Evolutionary conservation across 306 rosid species (phyloP).

Genomic region (Corylus heterophylla): DNA sequence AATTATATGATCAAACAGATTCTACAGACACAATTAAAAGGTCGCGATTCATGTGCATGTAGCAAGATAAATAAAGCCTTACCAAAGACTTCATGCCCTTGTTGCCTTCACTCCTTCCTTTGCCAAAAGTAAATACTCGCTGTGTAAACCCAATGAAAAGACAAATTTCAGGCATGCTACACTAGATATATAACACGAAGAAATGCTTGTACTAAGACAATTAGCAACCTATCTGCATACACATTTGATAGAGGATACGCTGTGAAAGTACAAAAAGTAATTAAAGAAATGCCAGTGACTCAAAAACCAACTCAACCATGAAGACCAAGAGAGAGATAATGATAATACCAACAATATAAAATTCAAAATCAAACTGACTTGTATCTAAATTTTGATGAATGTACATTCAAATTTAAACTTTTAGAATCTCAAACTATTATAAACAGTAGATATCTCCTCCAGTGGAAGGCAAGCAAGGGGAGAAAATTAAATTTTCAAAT

Average conservation of each 20-base stretch:
- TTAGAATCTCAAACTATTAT: no score
- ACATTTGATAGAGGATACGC: neutral
- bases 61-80: slow-evolving; percentile 37
- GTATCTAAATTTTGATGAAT: no score
- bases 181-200: neutral
- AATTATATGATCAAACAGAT: neutral
- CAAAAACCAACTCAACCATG: neutral
- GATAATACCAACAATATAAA: no score
- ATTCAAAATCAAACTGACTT: no score
- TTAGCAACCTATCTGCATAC: neutral
- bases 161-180: slow-evolving; percentile 18
- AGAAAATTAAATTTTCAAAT: no score
- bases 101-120: slow-evolving; percentile 91
- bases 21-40: neutral
- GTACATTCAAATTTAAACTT: no score
- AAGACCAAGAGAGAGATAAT: no score
- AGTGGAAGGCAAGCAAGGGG: no score
- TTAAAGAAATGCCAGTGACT: neutral
- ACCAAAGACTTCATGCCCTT: slow-evolving; percentile 93
- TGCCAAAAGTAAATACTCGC: slow-evolving; percentile 90
- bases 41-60: neutral
- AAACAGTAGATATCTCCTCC: no score
- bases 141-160: slow-evolving; percentile 39
- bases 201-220: slow-evolving; percentile 1
- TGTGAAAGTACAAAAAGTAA: neutral